These are phyloP conservation scores for Hura crepitans DNA, from an alignment of 441 rosid genomes.

Conservation along the genomic window DNA sequence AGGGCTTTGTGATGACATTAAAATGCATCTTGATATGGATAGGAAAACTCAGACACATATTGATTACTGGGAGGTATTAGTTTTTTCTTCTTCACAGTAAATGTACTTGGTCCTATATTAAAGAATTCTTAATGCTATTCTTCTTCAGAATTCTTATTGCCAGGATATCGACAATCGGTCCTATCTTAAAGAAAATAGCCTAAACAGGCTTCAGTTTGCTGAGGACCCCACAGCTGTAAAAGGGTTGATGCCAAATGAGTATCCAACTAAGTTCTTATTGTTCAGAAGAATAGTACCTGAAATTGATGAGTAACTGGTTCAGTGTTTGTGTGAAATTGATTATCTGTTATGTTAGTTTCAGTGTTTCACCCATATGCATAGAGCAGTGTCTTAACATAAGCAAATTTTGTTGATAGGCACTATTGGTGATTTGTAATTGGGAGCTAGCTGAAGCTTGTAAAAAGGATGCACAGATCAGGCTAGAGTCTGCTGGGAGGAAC, in stretches of 20 bases:
- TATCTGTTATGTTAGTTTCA: background rate
- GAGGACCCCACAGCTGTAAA: background rate
- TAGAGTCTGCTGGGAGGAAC: constrained; percentile 87
- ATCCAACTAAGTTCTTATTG: background rate
- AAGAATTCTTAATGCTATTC: too few species aligned
- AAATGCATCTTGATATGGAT: constrained; percentile 90
- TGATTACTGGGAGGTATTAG: constrained; percentile 83
- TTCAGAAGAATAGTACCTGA: background rate
- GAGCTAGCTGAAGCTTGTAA: constrained; percentile 88
- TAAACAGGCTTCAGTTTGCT: background rate
- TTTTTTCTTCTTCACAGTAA: constrained; percentile 2
- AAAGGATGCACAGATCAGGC: constrained; percentile 86
- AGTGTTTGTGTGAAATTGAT: constrained; percentile 2
- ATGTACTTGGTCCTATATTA: background rate
- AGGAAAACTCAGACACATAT: constrained; percentile 61
- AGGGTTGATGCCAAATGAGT: background rate
- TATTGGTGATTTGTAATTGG: constrained; percentile 85
- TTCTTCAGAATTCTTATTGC: background rate
- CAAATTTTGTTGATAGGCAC: constrained; percentile 52
- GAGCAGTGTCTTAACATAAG: constrained; percentile 15
- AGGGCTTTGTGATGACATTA: constrained; percentile 87
- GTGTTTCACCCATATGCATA: background rate
- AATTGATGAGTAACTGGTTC: background rate
- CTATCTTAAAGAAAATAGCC: background rate
- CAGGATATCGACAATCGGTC: background rate